A percentile compares a stretch with the other conserved stretches of the same genome.
Evolutionary conservation across 306 rosid genomes (phyloP).

Genomic region (Adenanthera pavonina): DNA sequence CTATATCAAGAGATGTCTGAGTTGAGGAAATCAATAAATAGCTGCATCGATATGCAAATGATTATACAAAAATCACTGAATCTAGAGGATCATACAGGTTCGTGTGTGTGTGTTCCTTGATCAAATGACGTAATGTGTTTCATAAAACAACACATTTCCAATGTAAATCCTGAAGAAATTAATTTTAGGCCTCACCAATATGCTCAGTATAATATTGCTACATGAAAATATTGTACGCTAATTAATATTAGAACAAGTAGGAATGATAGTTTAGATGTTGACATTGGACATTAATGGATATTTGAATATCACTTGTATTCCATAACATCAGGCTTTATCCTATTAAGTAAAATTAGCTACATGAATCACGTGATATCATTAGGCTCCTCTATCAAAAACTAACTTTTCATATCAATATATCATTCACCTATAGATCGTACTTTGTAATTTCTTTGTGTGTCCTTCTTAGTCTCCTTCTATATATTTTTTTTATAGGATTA

Average conservation of each 20-base stretch:
- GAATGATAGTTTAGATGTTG: no score
- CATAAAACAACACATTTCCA: neutral
- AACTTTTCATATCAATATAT: no score
- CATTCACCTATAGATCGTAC: no score
- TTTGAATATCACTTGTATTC: no score
- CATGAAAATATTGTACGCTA: neutral
- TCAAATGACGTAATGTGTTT: neutral
- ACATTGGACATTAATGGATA: no score
- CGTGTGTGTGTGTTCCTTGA: neutral
- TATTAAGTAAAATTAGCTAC: no score
- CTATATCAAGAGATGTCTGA: conserved; percentile 77
- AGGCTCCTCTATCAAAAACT: no score
- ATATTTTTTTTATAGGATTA: no score
- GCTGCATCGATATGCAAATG: conserved; percentile 83
- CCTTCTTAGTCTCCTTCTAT: no score
- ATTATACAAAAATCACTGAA: conserved; percentile 55
- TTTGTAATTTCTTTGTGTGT: no score
- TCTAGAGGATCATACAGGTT: conserved; percentile 63
- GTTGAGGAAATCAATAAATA: conserved; percentile 72
- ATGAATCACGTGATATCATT: no score
- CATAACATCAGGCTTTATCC: no score
- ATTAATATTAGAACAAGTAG: neutral
- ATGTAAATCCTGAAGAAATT: neutral
- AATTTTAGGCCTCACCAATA: neutral
- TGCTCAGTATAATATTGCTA: neutral